Evolutionary conservation across 73 alveolate genomes (phyloP).

Genomic region (Paramecium sexaurelia): DNA sequence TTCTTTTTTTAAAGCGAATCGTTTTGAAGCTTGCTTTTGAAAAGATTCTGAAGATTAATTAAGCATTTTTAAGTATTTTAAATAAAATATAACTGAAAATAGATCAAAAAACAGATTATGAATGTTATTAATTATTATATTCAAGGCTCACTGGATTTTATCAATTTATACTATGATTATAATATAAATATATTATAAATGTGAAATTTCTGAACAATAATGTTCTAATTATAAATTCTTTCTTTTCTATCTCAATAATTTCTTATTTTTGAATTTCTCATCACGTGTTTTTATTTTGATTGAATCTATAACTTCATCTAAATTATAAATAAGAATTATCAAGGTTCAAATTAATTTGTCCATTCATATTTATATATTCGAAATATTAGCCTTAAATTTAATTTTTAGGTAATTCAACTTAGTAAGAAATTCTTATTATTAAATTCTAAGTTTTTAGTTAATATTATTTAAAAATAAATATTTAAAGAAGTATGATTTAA

Average conservation of each 20-base stretch:
- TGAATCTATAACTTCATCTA: too few relatives aligned
- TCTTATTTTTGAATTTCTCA: background rate
- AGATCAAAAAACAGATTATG: conserved; percentile 16
- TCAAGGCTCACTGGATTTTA: background rate
- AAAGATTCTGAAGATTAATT: conserved; percentile 10
- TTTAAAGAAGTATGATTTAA: too few relatives aligned
- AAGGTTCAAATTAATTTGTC: too few relatives aligned
- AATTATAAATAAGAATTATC: too few relatives aligned
- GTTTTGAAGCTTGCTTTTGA: background rate
- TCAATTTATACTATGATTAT: background rate
- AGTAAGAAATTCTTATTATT: too few relatives aligned
- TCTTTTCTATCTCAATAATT: background rate
- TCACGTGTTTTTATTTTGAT: background rate
- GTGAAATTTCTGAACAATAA: background rate
- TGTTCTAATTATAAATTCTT: background rate
- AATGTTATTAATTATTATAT: background rate
- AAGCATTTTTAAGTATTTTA: background rate
- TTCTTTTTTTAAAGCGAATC: conserved; percentile 40
- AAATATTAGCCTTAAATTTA: too few relatives aligned
- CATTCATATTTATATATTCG: too few relatives aligned
- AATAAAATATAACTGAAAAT: conserved; percentile 4
- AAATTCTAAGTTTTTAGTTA: too few relatives aligned
- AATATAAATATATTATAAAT: background rate
- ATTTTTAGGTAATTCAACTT: too few relatives aligned
- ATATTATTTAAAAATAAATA: too few relatives aligned